Evolutionary conservation across 2,329 filamentous ascomycete species (phyloP).

Genomic region (Ophiognomonia clavigignenti-juglandacearum): DNA sequence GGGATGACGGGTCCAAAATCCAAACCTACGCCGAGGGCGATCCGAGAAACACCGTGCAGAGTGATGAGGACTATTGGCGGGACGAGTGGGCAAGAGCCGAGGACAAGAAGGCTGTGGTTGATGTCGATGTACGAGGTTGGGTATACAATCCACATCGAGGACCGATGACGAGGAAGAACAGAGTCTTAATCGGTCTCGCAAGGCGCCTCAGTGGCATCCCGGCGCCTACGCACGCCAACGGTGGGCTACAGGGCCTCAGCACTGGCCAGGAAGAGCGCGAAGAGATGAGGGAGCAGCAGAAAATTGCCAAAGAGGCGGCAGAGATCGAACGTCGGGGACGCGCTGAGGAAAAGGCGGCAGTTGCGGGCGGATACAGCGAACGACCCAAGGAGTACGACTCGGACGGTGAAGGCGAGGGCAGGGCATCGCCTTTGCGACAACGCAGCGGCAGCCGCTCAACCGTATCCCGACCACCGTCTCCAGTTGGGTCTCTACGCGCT

Average conservation of each 20-base stretch:
- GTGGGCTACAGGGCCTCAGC: constrained; percentile 18
- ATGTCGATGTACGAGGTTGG: constrained; percentile 95
- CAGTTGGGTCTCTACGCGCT: constrained; percentile 33
- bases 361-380: constrained; percentile 71
- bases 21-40: neutral
- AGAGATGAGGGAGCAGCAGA: constrained; percentile 52
- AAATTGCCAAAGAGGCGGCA: constrained; percentile 70
- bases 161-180: constrained; percentile 80
- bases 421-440: constrained; percentile 20
- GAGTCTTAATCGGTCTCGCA: constrained; percentile 80
- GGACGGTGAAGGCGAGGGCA: constrained; percentile 29
- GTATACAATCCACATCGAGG: constrained; percentile 82
- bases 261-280: constrained; percentile 39
- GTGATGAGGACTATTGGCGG: constrained; percentile 70
- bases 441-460: constrained; percentile 28
- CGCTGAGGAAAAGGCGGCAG: constrained; percentile 65
- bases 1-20: constrained; percentile 30
- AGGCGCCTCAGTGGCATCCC: constrained; percentile 84
- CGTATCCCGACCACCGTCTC: constrained; percentile 38
- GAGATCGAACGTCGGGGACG: constrained; percentile 70
- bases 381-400: constrained; percentile 42
- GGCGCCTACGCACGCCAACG: constrained; percentile 48
- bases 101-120: constrained; percentile 79
- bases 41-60: constrained; percentile 32
- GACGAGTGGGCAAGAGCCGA: constrained; percentile 75